Evolutionary conservation across 257 asterid genomes (phyloP), one percentile per base, ranked within the genome.

Genomic region (Solanum verrucosum): DNA sequence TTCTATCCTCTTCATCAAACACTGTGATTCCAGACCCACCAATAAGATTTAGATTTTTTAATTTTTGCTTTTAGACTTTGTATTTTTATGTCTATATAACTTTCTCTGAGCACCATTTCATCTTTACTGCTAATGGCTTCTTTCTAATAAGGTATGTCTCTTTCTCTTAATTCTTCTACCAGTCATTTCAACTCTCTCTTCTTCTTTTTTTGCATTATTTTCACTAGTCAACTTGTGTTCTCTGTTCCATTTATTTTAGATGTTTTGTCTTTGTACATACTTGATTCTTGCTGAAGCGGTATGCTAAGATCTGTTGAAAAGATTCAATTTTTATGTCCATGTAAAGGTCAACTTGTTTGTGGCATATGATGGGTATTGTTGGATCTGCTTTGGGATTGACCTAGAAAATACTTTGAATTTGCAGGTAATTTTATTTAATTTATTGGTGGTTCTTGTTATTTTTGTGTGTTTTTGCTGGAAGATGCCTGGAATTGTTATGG

Each of bases 401-500:
- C 83, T 33, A 71, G 9, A 78, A 63, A 37, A 86, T 14, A 86
- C 2, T 52, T 73, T 49, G 83, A 1, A 25, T 27, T 86, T 91
- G 91, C 90, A 87, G 94, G 91, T 86, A 82, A 74, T 84, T 59
- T 89, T 88, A 83, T 90, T 88, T 84, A 70, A 89, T 89, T 87
- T 83, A 8, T 34, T 29, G 85, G 93, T 63, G 91, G 87, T 86
- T 14, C 65, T 90, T 84, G 73, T 31, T 87, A 15, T 90, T 77
- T 88, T 89, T 91, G 71, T 87, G 78, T 85, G 71, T 63, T 63
- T 65, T 70, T 84, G 14, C 56, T 67, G 44, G 83, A 87, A 87
- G 84, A 95, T 95, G 98, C 98, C 98, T 84, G 97, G 96, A 88
- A 90, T 95, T 87, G 95, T 93, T 87, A 88, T 88, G 93, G 96